Percentiles rank a stretch among this genome's conserved stretches.
These are phyloP conservation scores for Gracilaria caudata DNA, from an alignment of 23 red algal species.

Conservation along the genomic window DNA sequence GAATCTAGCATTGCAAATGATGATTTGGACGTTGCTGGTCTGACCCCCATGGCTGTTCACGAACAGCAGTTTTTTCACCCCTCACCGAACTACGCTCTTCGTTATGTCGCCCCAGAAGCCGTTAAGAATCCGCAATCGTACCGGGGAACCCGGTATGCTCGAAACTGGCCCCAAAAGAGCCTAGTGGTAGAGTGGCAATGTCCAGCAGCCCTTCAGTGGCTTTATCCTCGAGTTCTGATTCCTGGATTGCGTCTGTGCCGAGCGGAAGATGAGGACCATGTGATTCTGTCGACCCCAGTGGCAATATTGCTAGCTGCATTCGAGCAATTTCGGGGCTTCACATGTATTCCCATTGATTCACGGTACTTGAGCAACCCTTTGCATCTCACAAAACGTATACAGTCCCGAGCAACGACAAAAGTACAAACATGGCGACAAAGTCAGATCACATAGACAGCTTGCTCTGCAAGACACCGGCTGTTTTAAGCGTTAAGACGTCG, in stretches of 20 bases:
- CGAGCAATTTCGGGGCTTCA: neutral
- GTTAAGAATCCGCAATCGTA: slow-evolving; percentile 45
- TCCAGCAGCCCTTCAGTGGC: slow-evolving; percentile 4
- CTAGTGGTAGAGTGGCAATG: slow-evolving; percentile 26
- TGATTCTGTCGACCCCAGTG: slow-evolving; percentile 63
- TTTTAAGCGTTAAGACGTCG: too few relatives aligned
- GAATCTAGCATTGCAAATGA: slow-evolving; percentile 46
- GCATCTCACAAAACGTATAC: neutral
- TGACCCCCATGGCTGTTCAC: slow-evolving; percentile 76
- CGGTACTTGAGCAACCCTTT: neutral
- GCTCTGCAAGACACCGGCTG: too few relatives aligned
- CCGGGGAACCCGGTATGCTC: slow-evolving; percentile 63
- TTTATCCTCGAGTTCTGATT: neutral
- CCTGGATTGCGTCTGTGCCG: slow-evolving; percentile 61
- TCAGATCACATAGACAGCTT: neutral
- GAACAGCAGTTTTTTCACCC: slow-evolving; percentile 34
- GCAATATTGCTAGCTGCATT: slow-evolving; percentile 47
- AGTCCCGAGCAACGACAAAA: neutral
- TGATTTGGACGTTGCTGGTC: slow-evolving; percentile 62
- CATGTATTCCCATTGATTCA: neutral
- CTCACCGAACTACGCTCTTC: slow-evolving; percentile 17
- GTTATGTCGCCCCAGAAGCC: slow-evolving; percentile 41
- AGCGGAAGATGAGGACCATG: slow-evolving; percentile 72
- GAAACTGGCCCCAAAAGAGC: slow-evolving; percentile 54
- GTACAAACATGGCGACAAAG: neutral